A percentile compares a stretch with the other conserved stretches of the same genome.
Evolutionary conservation across 129 eudicot genomes (phyloP).

Genomic region (Ambrosia artemisiifolia): DNA sequence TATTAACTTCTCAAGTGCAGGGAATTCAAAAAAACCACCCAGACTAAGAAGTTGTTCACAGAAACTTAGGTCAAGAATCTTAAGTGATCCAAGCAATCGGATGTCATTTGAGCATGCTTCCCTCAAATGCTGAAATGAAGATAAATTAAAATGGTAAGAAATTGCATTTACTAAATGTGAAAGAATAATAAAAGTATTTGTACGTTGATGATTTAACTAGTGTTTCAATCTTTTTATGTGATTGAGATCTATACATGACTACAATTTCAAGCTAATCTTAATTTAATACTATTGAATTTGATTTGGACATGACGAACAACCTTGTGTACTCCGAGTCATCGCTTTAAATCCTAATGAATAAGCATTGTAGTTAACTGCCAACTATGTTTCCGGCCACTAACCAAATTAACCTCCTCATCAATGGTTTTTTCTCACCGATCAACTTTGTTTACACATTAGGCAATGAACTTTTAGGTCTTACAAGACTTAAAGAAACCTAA

Average conservation of each 20-base stretch:
- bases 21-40: neutral
- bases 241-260: neutral
- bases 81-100: conserved; percentile 8
- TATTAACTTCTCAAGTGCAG: neutral
- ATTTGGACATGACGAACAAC: neutral
- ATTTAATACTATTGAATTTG: neutral
- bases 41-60: neutral
- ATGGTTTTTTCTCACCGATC: neutral
- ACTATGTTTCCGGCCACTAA: neutral
- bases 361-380: too few relatives aligned
- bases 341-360: too few relatives aligned
- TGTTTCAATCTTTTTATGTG: neutral
- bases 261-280: neutral
- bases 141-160: neutral
- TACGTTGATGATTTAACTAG: neutral
- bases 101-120: neutral
- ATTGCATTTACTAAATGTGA: neutral
- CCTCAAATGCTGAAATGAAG: neutral
- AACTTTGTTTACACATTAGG: neutral
- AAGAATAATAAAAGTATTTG: neutral
- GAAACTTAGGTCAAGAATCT: conserved; percentile 14
- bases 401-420: neutral
- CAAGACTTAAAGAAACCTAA: neutral
- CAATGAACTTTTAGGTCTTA: neutral
- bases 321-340: too few relatives aligned